Evolutionary conservation across 345 rosid genomes (phyloP).

Genomic region (Citrus mangshanensis): DNA sequence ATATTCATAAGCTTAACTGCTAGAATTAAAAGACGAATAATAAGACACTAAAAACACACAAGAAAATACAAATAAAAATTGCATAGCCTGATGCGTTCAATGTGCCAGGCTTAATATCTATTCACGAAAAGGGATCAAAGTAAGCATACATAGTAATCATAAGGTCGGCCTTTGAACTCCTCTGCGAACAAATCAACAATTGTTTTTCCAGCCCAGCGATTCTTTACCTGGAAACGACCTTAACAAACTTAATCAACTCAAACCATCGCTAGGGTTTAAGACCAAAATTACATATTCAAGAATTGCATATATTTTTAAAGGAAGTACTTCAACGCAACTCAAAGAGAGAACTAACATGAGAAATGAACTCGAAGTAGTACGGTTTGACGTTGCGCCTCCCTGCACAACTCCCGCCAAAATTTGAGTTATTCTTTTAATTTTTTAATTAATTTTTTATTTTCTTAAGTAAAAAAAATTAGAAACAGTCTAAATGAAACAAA

Average conservation of each 20-base stretch:
- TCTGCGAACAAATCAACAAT: constrained; percentile 85
- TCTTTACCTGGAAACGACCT: constrained; percentile 52
- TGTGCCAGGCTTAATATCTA: not conserved
- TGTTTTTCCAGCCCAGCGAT: constrained; percentile 89
- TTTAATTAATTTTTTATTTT: too few species aligned
- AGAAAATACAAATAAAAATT: not conserved
- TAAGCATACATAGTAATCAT: constrained; percentile 69
- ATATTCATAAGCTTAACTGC: not conserved
- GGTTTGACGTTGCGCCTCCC: constrained; percentile 88
- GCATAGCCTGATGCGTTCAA: not conserved
- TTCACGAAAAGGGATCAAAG: not conserved
- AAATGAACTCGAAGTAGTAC: constrained; percentile 83
- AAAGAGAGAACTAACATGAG: constrained; percentile 52
- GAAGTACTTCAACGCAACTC: not conserved
- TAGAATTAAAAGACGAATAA: not conserved
- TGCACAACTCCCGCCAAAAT: constrained; percentile 34
- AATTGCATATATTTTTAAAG: not conserved
- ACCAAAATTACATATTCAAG: not conserved
- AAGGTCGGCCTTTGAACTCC: constrained; percentile 81
- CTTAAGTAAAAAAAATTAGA: not conserved
- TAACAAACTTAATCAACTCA: not conserved
- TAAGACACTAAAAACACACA: not conserved
- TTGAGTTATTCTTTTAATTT: not conserved
- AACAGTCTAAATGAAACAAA: not conserved
- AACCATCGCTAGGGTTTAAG: constrained; percentile 11